These are phyloP conservation scores for Trypanosoma avium DNA, from an alignment of 208 protist genomes.

Conservation along the genomic window DNA sequence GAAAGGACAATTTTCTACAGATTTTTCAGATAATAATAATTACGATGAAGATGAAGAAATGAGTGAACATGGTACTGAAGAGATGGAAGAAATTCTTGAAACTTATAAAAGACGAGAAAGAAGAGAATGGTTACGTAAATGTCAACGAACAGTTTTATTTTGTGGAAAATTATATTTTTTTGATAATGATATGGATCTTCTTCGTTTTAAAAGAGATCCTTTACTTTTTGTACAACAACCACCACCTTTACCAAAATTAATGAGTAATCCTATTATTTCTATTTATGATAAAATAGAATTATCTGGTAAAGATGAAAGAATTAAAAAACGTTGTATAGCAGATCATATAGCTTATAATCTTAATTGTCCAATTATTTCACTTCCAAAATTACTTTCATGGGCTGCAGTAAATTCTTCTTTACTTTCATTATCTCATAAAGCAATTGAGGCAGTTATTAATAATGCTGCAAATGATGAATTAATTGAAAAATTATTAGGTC, in stretches of 20 bases:
- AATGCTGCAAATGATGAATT: constrained; percentile 39
- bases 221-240: constrained; percentile 67
- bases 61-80: constrained; percentile 66
- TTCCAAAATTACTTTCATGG: constrained; percentile 84
- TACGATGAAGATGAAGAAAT: constrained; percentile 52
- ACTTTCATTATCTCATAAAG: constrained; percentile 42
- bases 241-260: constrained; percentile 50
- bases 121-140: constrained; percentile 26
- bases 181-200: constrained; percentile 51
- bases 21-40: background rate
- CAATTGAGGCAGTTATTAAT: constrained; percentile 46
- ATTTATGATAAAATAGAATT: constrained; percentile 4
- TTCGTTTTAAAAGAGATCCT: constrained; percentile 69
- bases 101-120: constrained; percentile 33
- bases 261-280: constrained; percentile 23
- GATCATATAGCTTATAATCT: constrained; percentile 79
- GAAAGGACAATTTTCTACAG: too few relatives aligned
- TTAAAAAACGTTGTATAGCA: constrained; percentile 60
- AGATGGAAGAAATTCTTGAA: constrained; percentile 70
- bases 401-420: constrained; percentile 49
- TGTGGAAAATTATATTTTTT: constrained; percentile 76
- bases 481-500: constrained; percentile 39
- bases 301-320: background rate
- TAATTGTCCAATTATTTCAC: constrained; percentile 47
- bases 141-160: constrained; percentile 55